A percentile compares a stretch with the other conserved stretches of the same genome.
Conservation (phyloP, 257 asterid species). For the Solanum verrucosum region DNA sequence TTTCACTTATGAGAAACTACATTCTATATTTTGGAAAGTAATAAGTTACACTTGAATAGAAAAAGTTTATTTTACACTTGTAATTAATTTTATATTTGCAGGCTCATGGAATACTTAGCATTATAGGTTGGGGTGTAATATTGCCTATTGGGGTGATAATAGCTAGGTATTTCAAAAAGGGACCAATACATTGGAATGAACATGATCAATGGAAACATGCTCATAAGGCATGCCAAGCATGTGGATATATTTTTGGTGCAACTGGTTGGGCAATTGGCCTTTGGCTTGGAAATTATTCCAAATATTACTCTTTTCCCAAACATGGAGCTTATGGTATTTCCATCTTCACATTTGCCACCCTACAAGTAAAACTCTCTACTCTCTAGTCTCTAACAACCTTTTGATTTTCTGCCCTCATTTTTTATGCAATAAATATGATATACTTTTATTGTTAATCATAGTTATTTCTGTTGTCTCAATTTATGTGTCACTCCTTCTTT, state of each 20-base stretch:
- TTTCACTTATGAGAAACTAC: not conserved
- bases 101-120: conserved; percentile 55
- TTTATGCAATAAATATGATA: not conserved
- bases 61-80: not conserved
- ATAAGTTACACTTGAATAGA: not conserved
- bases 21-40: not conserved
- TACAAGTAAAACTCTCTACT: conserved; percentile 31
- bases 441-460: not conserved
- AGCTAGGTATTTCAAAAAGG: conserved; percentile 34
- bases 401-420: not conserved
- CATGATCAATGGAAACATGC: conserved; percentile 14
- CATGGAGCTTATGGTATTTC: conserved; percentile 29
- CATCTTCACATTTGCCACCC: conserved; percentile 40
- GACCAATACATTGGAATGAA: not conserved
- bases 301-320: conserved; percentile 16
- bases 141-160: conserved; percentile 48
- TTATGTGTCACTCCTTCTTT: not conserved
- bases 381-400: not conserved
- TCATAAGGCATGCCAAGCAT: conserved; percentile 32
- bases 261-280: conserved; percentile 43
- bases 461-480: not conserved
- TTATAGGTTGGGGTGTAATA: conserved; percentile 54
- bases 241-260: conserved; percentile 38
- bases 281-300: conserved; percentile 38
- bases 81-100: not conserved